Percentiles rank a stretch among this genome's conserved stretches.
These are phyloP conservation scores for Suillus cothurnatus DNA, from an alignment of 768 basidiomycete genomes.

Conservation along the genomic window DNA sequence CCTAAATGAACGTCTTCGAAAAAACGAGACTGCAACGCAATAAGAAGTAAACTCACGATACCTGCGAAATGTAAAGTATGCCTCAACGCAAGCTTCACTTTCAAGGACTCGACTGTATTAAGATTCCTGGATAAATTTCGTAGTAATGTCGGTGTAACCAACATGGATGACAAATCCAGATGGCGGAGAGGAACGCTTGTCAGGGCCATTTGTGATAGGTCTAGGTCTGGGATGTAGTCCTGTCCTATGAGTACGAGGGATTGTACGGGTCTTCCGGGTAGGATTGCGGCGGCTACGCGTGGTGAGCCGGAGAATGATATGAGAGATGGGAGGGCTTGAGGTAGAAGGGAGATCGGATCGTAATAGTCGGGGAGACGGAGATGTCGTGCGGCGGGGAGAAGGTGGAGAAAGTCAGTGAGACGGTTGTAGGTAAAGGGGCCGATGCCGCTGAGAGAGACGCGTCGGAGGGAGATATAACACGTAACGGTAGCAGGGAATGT, in stretches of 20 bases:
- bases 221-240: slow-evolving; percentile 55
- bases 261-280: slow-evolving; percentile 64
- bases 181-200: slow-evolving; percentile 50
- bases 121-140: slow-evolving; percentile 57
- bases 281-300: slow-evolving; percentile 56
- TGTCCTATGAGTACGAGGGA: slow-evolving; percentile 57
- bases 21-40: slow-evolving; percentile 10
- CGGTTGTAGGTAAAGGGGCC: slow-evolving; percentile 40
- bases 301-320: slow-evolving; percentile 61
- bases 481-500: slow-evolving; percentile 43
- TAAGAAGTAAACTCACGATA: slow-evolving; percentile 51
- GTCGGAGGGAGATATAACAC: slow-evolving; percentile 44
- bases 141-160: slow-evolving; percentile 57
- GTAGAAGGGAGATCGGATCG: slow-evolving; percentile 41
- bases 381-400: slow-evolving; percentile 44
- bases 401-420: slow-evolving; percentile 45
- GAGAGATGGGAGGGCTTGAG: slow-evolving; percentile 50
- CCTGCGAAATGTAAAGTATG: slow-evolving; percentile 69
- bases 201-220: slow-evolving; percentile 50
- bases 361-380: slow-evolving; percentile 51
- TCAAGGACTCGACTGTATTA: slow-evolving; percentile 50
- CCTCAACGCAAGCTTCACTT: slow-evolving; percentile 59
- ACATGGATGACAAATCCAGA: slow-evolving; percentile 63
- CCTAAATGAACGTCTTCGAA: neutral
- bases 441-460: slow-evolving; percentile 45